Evolutionary conservation across 2,329 filamentous ascomycete species (phyloP), one percentile per base, ranked within the genome.

Genomic region (Teratosphaeria gauchensis): DNA sequence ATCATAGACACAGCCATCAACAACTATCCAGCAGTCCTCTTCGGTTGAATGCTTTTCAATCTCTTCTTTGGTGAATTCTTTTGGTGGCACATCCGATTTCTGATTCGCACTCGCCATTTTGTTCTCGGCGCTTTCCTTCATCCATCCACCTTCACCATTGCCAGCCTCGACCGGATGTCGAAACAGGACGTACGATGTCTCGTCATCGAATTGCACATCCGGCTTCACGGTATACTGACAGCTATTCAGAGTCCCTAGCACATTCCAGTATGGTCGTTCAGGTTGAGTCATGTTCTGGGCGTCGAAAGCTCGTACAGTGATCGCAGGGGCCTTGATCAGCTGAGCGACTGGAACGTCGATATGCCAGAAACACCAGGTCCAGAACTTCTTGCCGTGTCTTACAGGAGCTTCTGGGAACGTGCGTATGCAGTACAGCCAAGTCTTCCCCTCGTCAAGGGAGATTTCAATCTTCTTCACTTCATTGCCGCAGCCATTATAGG

Each of bases 161-260:
- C 71, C 77, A 4, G 78, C 73, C 59, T 80, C 76, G 5, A 68
- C 67, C 0, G 79, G 79, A 63, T 81, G 79, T 12, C 71, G 71
- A 64, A 80, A 81, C n/a, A 73, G 58, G 3, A 79, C 70, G 2
- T 63, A 66, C 1, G 73, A 62, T 0, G 71, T 67, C 9, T 70
- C 67, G 1, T 74, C 64, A 16, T 68, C 61, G 14, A 69, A 66
- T n/a, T 72, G 66, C 3, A 77, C 72, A 38, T 77, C 73, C 0
- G 74, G 66, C 53, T 74, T 75, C 14, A 82, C 75, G 1, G 67
- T 60, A 61, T 81, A 81, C 75, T 76, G 79, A 60, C 75, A 76
- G 52, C 81, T 82, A 66, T 82, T 82, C 79, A 82, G 81, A 77
- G 81, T 80, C 11, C 76, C 78, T 75, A 78, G 74, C 1, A 78